Conservation (phyloP, 78 protist genomes). For the Cavenderia fasciculata region DNA sequence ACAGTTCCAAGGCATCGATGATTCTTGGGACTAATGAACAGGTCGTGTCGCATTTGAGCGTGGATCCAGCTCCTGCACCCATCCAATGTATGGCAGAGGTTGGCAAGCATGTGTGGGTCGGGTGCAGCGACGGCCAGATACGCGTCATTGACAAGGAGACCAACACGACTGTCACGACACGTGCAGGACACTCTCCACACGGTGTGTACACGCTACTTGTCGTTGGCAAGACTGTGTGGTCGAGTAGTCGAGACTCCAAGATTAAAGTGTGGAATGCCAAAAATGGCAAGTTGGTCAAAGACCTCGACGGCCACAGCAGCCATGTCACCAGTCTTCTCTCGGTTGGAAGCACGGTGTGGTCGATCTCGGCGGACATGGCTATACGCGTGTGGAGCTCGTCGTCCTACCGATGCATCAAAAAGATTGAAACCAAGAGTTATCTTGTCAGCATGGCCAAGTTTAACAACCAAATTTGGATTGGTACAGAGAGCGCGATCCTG, state of each 20-base stretch:
- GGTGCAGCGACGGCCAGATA: constrained; percentile 63
- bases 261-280: constrained; percentile 61
- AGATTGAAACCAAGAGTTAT: constrained; percentile 61
- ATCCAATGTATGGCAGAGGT: constrained; percentile 70
- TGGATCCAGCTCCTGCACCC: constrained; percentile 61
- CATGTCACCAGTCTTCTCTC: constrained; percentile 43
- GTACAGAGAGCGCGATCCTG: constrained; percentile 34
- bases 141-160: constrained; percentile 30
- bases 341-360: constrained; percentile 33
- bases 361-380: constrained; percentile 56
- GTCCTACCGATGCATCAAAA: constrained; percentile 50
- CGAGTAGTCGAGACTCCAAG: constrained; percentile 40
- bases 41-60: constrained; percentile 14
- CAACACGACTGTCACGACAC: not conserved
- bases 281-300: constrained; percentile 49
- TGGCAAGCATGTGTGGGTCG: constrained; percentile 62
- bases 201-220: constrained; percentile 50
- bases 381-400: constrained; percentile 24
- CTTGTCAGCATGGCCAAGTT: constrained; percentile 42
- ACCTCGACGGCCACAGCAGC: constrained; percentile 49
- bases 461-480: constrained; percentile 63
- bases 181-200: constrained; percentile 32
- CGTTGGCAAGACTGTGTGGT: constrained; percentile 64
- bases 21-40: constrained; percentile 5
- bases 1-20: too few relatives aligned